Evolutionary conservation across 805 yeast genomes (phyloP).

Genomic region (Candida stauntonica): DNA sequence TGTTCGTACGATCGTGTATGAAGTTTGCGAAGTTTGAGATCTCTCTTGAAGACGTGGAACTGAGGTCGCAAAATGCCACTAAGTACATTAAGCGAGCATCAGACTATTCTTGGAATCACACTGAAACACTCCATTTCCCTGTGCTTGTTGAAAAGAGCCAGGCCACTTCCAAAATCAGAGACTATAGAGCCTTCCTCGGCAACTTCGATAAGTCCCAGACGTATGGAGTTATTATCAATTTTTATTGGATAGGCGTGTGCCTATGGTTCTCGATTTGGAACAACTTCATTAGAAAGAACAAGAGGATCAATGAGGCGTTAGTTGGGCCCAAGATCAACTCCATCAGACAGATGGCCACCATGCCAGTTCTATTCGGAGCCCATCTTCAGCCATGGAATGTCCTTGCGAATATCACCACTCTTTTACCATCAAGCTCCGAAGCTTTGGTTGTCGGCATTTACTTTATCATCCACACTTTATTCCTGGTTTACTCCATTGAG

Average conservation of each 20-base stretch:
- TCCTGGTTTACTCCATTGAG: constrained; percentile 9
- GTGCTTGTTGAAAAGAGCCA: constrained; percentile 10
- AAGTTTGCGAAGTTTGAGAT: constrained; percentile 4
- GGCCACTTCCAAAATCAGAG: constrained; percentile 15
- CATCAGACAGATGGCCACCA: constrained; percentile 16
- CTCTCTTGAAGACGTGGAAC: constrained; percentile 8
- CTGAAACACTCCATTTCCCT: constrained; percentile 14
- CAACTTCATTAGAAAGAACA: constrained; percentile 10
- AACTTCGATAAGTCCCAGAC: constrained; percentile 23
- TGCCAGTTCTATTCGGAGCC: constrained; percentile 18
- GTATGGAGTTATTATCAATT: constrained; percentile 19
- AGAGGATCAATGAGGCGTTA: constrained; percentile 16
- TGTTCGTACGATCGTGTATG: constrained; percentile 8
- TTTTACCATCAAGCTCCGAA: constrained; percentile 23
- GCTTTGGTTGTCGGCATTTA: constrained; percentile 29
- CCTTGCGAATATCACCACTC: constrained; percentile 10
- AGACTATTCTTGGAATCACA: constrained; percentile 11
- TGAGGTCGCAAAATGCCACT: constrained; percentile 14
- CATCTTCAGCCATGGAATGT: constrained; percentile 21
- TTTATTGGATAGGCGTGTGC: constrained; percentile 19
- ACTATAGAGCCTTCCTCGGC: constrained; percentile 25
- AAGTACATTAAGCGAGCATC: constrained; percentile 2
- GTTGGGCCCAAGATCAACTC: constrained; percentile 13
- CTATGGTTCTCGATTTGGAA: constrained; percentile 21
- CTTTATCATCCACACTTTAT: constrained; percentile 24